Evolutionary conservation across 2,329 filamentous ascomycete species (phyloP).

Genomic region (Metarhizium anisopliae): DNA sequence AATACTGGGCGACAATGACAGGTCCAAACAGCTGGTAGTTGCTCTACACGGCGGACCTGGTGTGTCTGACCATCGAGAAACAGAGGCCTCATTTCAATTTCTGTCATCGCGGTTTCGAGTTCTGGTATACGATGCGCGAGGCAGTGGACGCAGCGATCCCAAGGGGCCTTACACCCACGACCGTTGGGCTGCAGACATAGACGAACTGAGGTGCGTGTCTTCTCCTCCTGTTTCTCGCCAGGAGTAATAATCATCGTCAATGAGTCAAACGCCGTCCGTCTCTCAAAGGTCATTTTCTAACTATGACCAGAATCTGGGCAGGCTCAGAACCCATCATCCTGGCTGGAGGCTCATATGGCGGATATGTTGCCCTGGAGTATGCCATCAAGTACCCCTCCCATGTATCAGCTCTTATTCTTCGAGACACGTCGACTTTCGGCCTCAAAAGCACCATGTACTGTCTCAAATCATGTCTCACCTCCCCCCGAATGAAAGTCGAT

Average conservation of each 20-base stretch:
- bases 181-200: conserved; percentile 15
- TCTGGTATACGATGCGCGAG: conserved; percentile 15
- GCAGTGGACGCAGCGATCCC: conserved; percentile 15
- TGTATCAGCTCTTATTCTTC: conserved; percentile 13
- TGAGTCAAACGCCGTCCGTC: background rate
- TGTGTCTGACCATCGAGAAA: conserved; percentile 13
- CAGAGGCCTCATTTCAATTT: conserved; percentile 11
- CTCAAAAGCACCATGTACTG: conserved; percentile 6
- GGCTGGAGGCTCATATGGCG: conserved; percentile 16
- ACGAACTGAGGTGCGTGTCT: conserved; percentile 13
- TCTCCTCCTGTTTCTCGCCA: background rate
- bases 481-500: conserved; percentile 9
- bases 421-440: conserved; percentile 14
- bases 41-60: conserved; percentile 15
- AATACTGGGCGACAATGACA: conserved; percentile 9
- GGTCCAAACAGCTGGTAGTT: conserved; percentile 12
- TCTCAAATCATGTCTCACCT: conserved; percentile 9
- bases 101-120: conserved; percentile 12
- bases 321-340: conserved; percentile 13
- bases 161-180: conserved; percentile 15
- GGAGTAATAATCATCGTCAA: no score
- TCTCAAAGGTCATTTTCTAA: background rate
- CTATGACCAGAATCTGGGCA: conserved; percentile 10
- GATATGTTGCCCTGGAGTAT: conserved; percentile 13
- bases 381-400: conserved; percentile 12